Evolutionary conservation across 345 rosid genomes (phyloP), one percentile per base, ranked within the genome.

Genomic region (Schrenkiella parvula): DNA sequence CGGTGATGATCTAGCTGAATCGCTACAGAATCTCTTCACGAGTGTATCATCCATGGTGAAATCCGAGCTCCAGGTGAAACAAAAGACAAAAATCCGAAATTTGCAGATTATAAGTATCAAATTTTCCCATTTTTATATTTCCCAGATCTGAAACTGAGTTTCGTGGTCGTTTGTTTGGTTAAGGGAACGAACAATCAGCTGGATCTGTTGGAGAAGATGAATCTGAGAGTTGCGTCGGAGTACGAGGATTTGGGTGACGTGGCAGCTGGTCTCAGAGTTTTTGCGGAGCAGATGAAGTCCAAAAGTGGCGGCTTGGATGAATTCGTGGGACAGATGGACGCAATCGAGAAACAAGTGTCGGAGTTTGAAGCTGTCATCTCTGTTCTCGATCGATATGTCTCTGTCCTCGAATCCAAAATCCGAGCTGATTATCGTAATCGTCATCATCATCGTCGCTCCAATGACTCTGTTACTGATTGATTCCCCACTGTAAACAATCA

Each of bases 181-280:
- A 23, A 95, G 93, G 95, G 96, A 51, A 85, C 95, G 67, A 89
- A 68, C 64, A 87, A 79, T 70, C 74, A 77, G 22, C 66, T 91
- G 58, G 93, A 89, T 70, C 83, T 95, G 1, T 37, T 91, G 84
- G 93, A 87, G 90, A 89, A 88, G 84, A 89, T 91, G 99, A 89
- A 95, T 52, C 35, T 56, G 61, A 89, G 83, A 74, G 90, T 95
- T 38, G 79, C 85, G 0, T 78, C 88, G 26, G 96, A 95, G 80
- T 95, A 87, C 76, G 64, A 79, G 5, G 90, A 85, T 25, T 79
- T 89, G 6, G 97, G 90, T 8, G 96, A 88, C 56, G 90, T 95
- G 64, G 90, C 92, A 12, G 77, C 92, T 0, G 95, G 96, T 60
- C 66, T 89, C 1, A 84, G 92, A 56, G 84, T 88, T 12, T 89